These are phyloP conservation scores for Salix suchowensis DNA, from an alignment of 345 rosid species.

Conservation along the genomic window DNA sequence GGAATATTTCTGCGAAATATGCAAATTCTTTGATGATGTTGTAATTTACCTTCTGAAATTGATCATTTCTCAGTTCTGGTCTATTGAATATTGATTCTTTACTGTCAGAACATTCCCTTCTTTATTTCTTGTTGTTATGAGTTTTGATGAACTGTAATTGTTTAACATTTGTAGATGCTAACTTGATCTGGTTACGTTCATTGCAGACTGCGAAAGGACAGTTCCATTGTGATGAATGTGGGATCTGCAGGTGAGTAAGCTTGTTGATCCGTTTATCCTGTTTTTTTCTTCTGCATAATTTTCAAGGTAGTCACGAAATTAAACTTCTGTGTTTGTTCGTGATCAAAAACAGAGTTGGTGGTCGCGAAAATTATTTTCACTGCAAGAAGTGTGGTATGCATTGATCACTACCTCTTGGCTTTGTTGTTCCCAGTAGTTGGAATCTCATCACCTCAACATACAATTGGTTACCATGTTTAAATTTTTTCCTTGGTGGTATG, in stretches of 20 bases:
- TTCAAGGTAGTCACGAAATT: not conserved
- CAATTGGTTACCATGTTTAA: not conserved
- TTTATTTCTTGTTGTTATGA: slow-evolving; percentile 1
- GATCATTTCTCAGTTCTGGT: not conserved
- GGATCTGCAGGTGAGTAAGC: slow-evolving; percentile 78
- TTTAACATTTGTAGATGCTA: slow-evolving; percentile 1
- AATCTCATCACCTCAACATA: not conserved
- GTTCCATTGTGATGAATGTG: slow-evolving; percentile 95
- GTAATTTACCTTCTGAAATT: slow-evolving; percentile 34
- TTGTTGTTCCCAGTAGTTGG: not conserved
- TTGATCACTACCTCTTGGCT: not conserved
- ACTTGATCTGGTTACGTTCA: not conserved
- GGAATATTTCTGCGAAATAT: slow-evolving; percentile 79
- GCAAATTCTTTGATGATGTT: slow-evolving; percentile 93
- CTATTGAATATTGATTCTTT: slow-evolving; percentile 6
- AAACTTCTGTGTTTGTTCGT: not conserved
- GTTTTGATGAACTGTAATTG: slow-evolving; percentile 5
- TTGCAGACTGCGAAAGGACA: slow-evolving; percentile 65
- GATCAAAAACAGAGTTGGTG: slow-evolving; percentile 67
- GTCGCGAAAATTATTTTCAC: slow-evolving; percentile 74
- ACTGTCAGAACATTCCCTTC: not conserved
- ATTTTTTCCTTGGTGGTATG: too few species aligned
- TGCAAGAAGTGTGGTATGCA: slow-evolving; percentile 91
- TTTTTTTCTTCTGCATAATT: not conserved
- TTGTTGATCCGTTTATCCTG: not conserved